Evolutionary conservation across 805 yeast genomes (phyloP).

Genomic region (Yamadazyma endophytica): DNA sequence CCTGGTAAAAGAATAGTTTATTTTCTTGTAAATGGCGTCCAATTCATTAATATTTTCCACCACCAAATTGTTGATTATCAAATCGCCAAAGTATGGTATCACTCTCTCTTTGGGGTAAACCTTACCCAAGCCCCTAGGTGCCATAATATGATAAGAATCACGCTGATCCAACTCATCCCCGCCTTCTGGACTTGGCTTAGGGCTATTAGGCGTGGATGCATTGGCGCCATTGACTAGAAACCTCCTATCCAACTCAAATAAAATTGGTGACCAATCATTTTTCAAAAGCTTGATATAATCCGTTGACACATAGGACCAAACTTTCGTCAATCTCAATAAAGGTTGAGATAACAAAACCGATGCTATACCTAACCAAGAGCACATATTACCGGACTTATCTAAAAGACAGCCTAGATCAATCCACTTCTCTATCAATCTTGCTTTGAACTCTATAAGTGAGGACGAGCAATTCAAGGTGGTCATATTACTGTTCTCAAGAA

Average conservation of each 20-base stretch:
- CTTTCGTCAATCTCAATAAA: constrained; percentile 61
- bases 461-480: constrained; percentile 11
- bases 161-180: constrained; percentile 15
- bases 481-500: constrained; percentile 41
- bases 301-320: constrained; percentile 72
- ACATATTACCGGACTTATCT: constrained; percentile 85
- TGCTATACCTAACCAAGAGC: constrained; percentile 89
- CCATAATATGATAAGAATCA: constrained; percentile 67
- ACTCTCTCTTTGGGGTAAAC: constrained; percentile 71
- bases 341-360: constrained; percentile 80
- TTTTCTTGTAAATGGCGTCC: constrained; percentile 61
- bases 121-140: constrained; percentile 83
- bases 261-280: constrained; percentile 89
- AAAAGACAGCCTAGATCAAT: constrained; percentile 74
- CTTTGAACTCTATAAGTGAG: constrained; percentile 43
- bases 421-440: constrained; percentile 74
- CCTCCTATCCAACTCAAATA: constrained; percentile 80
- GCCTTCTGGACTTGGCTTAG: constrained; percentile 1
- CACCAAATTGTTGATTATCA: constrained; percentile 46
- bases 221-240: constrained; percentile 42
- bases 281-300: constrained; percentile 56
- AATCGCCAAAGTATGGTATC: constrained; percentile 88
- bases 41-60: constrained; percentile 46
- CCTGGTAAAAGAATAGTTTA: constrained; percentile 68
- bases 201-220: constrained; percentile 13